Percentiles rank a stretch among this genome's conserved stretches.
phyloP scores from a whole-genome alignment of 2,329 filamentous ascomycete species.

The Colletotrichum sp. region DNA sequence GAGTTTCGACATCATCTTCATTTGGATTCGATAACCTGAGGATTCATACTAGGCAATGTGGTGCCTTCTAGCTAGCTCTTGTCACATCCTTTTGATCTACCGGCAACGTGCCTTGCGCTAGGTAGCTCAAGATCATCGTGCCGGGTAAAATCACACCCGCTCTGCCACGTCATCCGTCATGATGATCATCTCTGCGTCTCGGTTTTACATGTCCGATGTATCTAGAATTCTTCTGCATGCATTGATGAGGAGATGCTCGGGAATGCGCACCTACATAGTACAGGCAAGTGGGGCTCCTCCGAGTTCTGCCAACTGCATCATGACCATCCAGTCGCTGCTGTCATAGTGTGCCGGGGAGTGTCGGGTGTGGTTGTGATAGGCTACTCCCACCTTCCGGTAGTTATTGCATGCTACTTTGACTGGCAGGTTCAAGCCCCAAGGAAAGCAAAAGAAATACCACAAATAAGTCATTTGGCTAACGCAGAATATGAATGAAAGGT shows the following conservation, averaged over 20 bases:
- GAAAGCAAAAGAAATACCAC: not conserved
- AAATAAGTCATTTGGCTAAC: not conserved
- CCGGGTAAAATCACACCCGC: not conserved
- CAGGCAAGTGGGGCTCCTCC: not conserved
- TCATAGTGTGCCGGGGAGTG: not conserved
- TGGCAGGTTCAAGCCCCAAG: not conserved
- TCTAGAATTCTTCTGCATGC: not conserved
- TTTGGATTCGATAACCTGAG: not conserved
- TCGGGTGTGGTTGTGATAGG: not conserved
- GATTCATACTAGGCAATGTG: not conserved
- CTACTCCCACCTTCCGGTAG: not conserved
- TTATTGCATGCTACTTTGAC: not conserved
- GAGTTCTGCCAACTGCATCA: not conserved
- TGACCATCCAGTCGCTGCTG: not conserved
- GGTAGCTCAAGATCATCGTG: not conserved
- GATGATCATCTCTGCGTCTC: rapidly evolving
- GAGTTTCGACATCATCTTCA: rapidly evolving
- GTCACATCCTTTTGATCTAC: not conserved
- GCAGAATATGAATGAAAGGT: not conserved
- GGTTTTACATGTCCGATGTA: not conserved
- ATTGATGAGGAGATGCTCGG: not conserved
- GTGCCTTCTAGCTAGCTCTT: rapidly evolving
- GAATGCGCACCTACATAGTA: not conserved
- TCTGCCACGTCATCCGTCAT: not conserved
- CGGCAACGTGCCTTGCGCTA: not conserved